Percentiles rank a stretch among this genome's conserved stretches.
Conservation (phyloP, 75 land plant species). For the Selaginella tamariscina region DNA sequence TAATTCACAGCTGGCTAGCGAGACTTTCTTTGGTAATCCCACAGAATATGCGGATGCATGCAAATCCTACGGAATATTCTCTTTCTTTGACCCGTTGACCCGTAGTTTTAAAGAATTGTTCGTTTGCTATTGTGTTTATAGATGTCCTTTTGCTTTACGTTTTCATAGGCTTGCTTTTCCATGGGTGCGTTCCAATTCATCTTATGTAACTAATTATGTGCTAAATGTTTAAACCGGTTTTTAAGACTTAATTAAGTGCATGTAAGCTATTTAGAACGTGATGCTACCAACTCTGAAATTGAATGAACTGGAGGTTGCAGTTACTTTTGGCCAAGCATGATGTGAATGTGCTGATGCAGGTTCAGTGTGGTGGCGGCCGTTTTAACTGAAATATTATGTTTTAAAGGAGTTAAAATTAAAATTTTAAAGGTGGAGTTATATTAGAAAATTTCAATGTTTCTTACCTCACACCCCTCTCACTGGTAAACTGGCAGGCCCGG, state of each 20-base stretch:
- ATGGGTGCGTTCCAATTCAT: not conserved
- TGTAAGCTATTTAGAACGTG: not conserved
- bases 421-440: too few relatives aligned
- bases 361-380: not conserved
- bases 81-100: too few relatives aligned
- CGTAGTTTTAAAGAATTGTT: too few relatives aligned
- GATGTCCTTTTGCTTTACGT: not conserved
- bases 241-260: not conserved
- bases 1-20: not conserved
- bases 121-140: not conserved
- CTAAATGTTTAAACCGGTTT: not conserved
- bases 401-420: not conserved
- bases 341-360: not conserved
- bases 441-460: too few relatives aligned
- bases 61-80: too few relatives aligned
- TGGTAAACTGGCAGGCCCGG: not conserved
- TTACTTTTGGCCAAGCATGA: constrained; percentile 3
- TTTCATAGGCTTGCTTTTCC: not conserved
- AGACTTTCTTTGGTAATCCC: not conserved
- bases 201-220: too few relatives aligned
- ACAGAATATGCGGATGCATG: not conserved
- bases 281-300: not conserved
- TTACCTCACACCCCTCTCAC: too few relatives aligned
- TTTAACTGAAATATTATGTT: not conserved
- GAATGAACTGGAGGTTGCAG: not conserved